Evolutionary conservation across 495 filamentous ascomycete genomes (phyloP), one percentile per base, ranked within the genome.

Genomic region (Talaromyces borbonicus): DNA sequence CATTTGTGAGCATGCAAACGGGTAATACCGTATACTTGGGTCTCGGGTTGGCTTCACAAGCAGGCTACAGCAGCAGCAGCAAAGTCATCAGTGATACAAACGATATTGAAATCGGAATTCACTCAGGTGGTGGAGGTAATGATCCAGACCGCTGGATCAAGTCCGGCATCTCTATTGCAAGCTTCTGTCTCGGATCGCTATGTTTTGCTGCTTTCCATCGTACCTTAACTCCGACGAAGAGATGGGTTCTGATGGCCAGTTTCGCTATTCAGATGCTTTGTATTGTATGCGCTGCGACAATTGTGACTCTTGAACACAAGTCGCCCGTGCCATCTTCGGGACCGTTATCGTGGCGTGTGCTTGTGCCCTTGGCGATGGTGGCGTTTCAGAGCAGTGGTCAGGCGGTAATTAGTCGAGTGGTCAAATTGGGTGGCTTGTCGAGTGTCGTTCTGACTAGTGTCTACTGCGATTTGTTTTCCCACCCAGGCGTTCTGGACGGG

Each of bases 1-100:
- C 79, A 1, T 87, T 88, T 53, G 82, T 84, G 19, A 82, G 77
- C 52, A 87, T 88, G 84, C 83, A 88, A 55, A 87, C 83, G 19
- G 83, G 83, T 68, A 88, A 88, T 59, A 85, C 84, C 0, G 77
- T 88, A 12, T 87, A 85, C 56, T 63, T 85, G 18, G 84, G 80
- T 4, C 72, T 88, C 4, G 84, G 83, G 0, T 56, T 87, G 1
- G 65, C 72, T 0, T 38, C 35, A 0, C 35, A 38, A 22, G 12
- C 16, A 12, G 22, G 35, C 7, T 20, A 36, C n/a, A 11, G 11
- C 14, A 19, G 15, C 32, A 7, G 35, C n/a, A 8, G 9, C n/a
- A n/a, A n/a, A n/a, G n/a, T n/a, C n/a, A n/a, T n/a, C n/a, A n/a
- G n/a, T n/a, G n/a, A n/a, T n/a, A n/a, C n/a, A n/a, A n/a, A n/a